phyloP scores from a whole-genome alignment of 305 asterid species.

The Nicotiana rustica region DNA sequence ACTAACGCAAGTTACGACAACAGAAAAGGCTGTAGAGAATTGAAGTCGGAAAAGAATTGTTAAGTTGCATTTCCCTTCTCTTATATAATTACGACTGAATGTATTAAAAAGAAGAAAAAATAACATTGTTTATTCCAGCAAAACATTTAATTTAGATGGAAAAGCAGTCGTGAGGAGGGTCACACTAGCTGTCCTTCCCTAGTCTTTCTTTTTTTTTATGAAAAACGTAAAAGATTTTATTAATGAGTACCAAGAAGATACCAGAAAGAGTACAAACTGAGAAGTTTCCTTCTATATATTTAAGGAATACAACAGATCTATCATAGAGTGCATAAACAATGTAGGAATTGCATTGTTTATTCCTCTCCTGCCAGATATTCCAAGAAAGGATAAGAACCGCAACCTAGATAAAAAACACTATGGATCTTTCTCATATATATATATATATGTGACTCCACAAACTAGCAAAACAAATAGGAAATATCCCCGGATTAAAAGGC shows the following conservation, averaged over 20 bases:
- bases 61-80: background rate
- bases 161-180: background rate
- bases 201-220: background rate
- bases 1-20: background rate
- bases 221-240: too few species aligned
- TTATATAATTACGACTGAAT: background rate
- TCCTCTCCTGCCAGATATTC: too few species aligned
- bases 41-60: background rate
- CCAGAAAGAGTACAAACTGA: background rate
- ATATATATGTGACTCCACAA: background rate
- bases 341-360: too few species aligned
- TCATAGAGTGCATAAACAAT: too few species aligned
- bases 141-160: background rate
- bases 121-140: background rate
- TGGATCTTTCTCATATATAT: conserved; percentile 15
- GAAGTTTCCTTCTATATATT: background rate
- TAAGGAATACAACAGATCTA: too few species aligned
- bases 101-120: background rate
- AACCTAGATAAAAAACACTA: conserved; percentile 28
- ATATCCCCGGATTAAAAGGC: conserved; percentile 11
- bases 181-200: background rate
- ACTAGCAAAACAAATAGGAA: background rate
- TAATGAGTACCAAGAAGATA: too few species aligned
- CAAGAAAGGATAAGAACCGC: background rate
- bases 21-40: background rate